phyloP scores from a whole-genome alignment of 768 basidiomycete species.

The Mycena olivaceomarginata region DNA sequence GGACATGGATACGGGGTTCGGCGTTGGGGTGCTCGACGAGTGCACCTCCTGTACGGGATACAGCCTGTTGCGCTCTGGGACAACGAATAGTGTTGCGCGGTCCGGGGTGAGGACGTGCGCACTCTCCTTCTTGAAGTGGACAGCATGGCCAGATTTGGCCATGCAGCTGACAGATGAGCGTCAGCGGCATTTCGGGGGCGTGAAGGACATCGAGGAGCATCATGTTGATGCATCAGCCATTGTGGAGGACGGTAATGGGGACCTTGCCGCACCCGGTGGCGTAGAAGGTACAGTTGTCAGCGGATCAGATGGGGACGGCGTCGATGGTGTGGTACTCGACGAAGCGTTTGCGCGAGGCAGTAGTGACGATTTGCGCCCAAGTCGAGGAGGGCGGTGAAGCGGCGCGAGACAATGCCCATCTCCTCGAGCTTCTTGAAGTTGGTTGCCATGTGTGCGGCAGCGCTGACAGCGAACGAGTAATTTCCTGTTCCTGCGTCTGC shows the following conservation, averaged over 20 bases:
- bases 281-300: constrained; percentile 17
- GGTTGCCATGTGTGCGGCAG: not conserved
- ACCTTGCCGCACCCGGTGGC: not conserved
- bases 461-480: not conserved
- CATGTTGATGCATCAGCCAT: too few relatives aligned
- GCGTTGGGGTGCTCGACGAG: too few relatives aligned
- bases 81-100: too few relatives aligned
- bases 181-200: too few relatives aligned
- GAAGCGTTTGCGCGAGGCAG: constrained; percentile 18
- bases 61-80: too few relatives aligned
- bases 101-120: too few relatives aligned
- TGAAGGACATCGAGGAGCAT: too few relatives aligned
- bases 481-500: not conserved
- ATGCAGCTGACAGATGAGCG: too few relatives aligned
- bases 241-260: not conserved
- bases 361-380: constrained; percentile 29
- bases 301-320: constrained; percentile 6
- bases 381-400: constrained; percentile 3
- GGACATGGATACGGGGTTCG: too few relatives aligned
- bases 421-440: not conserved
- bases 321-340: not conserved
- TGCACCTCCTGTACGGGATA: too few relatives aligned
- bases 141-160: too few relatives aligned
- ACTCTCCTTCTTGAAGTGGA: too few relatives aligned
- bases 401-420: not conserved